These are phyloP conservation scores for Chenopodium quinoa DNA, from an alignment of 148 eudicot genomes.

Conservation along the genomic window DNA sequence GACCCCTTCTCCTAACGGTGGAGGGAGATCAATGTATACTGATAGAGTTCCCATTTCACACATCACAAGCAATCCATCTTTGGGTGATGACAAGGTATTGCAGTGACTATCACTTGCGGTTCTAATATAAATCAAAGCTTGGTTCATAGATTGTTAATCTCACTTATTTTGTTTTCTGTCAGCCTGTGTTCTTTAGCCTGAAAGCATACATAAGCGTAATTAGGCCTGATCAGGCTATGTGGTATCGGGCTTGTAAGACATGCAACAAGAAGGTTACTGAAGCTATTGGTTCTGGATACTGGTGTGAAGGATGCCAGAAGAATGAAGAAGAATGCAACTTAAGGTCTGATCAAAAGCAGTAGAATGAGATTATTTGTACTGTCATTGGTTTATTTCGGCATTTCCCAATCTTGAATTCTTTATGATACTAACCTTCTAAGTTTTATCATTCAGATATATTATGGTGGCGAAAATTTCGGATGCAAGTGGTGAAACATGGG, in stretches of 20 bases:
- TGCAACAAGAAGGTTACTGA: slow-evolving; percentile 97
- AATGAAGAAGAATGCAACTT: slow-evolving; percentile 74
- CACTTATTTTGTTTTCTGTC: slow-evolving; percentile 20
- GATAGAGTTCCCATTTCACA: slow-evolving; percentile 67
- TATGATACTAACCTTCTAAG: slow-evolving; percentile 6
- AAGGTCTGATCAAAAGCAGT: slow-evolving; percentile 44
- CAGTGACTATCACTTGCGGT: background rate
- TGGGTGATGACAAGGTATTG: slow-evolving; percentile 88
- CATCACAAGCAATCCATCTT: slow-evolving; percentile 58
- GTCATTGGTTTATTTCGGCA: too few relatives aligned
- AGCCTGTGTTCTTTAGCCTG: slow-evolving; percentile 80
- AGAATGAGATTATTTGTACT: background rate
- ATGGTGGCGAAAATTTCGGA: slow-evolving; percentile 69
- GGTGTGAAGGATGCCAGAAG: slow-evolving; percentile 97
- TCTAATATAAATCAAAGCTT: background rate
- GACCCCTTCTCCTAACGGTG: slow-evolving; percentile 47
- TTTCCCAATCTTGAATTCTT: background rate
- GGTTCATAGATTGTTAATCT: background rate
- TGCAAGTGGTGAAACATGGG: slow-evolving; percentile 85
- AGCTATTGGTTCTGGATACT: slow-evolving; percentile 82
- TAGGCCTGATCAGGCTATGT: slow-evolving; percentile 85
- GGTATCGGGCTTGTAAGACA: slow-evolving; percentile 93
- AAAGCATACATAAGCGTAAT: slow-evolving; percentile 73
- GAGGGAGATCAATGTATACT: slow-evolving; percentile 61
- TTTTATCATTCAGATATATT: slow-evolving; percentile 51